These are phyloP conservation scores for Leccinum obscurum DNA, from an alignment of 768 basidiomycete genomes.

Conservation along the genomic window DNA sequence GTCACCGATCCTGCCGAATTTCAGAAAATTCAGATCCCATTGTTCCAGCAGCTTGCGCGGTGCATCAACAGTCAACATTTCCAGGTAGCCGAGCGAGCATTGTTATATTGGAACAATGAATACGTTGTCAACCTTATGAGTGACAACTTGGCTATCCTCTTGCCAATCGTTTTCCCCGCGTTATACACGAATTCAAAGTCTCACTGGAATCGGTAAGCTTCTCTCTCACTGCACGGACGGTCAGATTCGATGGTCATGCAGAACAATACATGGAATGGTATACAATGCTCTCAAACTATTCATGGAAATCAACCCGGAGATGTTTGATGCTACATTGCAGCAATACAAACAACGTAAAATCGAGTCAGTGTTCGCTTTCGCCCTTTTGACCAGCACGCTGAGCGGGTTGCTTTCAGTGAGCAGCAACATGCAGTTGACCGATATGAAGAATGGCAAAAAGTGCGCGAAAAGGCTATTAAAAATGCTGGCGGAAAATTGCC, in stretches of 20 bases:
- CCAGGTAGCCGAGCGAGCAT: slow-evolving; percentile 96
- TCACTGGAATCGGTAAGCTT: slow-evolving; percentile 94
- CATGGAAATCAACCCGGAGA: slow-evolving; percentile 98
- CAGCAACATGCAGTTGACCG: slow-evolving; percentile 81
- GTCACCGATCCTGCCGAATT: slow-evolving; percentile 97
- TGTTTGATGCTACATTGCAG: slow-evolving; percentile 92
- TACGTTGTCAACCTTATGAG: slow-evolving; percentile 99
- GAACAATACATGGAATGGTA: slow-evolving; percentile 98
- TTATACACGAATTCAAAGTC: slow-evolving; percentile 94
- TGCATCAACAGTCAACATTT: slow-evolving; percentile 99
- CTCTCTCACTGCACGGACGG: neutral
- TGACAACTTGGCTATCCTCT: slow-evolving; percentile 83
- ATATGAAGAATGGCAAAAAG: slow-evolving; percentile 87
- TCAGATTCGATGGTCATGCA: slow-evolving; percentile 34
- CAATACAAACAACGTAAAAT: slow-evolving; percentile 88
- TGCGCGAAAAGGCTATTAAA: slow-evolving; percentile 73
- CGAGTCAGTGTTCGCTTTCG: slow-evolving; percentile 55
- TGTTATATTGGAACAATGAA: slow-evolving; percentile 99
- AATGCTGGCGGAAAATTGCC: slow-evolving; percentile 76
- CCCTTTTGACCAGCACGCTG: neutral
- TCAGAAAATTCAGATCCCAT: slow-evolving; percentile 87
- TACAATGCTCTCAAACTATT: slow-evolving; percentile 98
- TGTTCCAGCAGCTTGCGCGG: slow-evolving; percentile 92
- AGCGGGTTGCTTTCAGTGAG: slow-evolving; percentile 54
- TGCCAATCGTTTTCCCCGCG: slow-evolving; percentile 97